Conservation (phyloP, 176 grass and related monocot genomes). For the Hsuehochloa calcarea region DNA sequence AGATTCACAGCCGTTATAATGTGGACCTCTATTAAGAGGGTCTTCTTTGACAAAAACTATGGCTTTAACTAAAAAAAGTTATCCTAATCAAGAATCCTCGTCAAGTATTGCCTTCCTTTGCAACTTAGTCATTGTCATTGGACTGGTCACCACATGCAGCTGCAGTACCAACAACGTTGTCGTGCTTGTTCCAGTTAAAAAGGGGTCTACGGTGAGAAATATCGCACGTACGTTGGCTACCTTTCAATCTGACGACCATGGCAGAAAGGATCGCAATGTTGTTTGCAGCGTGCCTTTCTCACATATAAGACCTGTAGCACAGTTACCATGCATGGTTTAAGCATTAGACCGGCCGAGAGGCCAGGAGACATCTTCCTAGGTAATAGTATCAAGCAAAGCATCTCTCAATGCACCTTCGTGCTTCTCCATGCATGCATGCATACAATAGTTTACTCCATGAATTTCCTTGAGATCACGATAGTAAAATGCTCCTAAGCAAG, state of each 20-base stretch:
- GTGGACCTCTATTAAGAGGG: too few species aligned
- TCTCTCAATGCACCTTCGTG: slow-evolving; percentile 38
- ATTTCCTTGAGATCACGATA: slow-evolving; percentile 27
- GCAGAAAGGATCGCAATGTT: not conserved
- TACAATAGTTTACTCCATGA: slow-evolving; percentile 6
- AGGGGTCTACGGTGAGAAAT: not conserved
- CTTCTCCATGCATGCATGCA: slow-evolving; percentile 24
- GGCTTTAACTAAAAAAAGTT: too few species aligned
- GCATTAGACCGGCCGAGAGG: not conserved
- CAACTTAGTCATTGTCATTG: too few species aligned
- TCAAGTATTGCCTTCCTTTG: too few species aligned
- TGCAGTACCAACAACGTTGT: not conserved
- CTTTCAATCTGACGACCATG: not conserved
- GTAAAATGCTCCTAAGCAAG: not conserved
- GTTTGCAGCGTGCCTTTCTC: not conserved
- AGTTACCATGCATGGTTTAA: slow-evolving; percentile 4
- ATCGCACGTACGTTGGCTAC: not conserved
- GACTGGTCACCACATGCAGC: not conserved
- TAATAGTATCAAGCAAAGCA: slow-evolving; percentile 22
- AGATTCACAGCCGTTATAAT: too few species aligned
- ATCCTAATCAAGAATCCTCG: too few species aligned
- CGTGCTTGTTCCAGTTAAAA: not conserved
- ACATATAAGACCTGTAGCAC: slow-evolving; percentile 11
- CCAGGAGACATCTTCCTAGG: slow-evolving; percentile 43
- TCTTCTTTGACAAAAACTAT: too few species aligned